Percentiles rank a stretch among this genome's conserved stretches.
These are phyloP conservation scores for Russula dissimulans DNA, from an alignment of 768 basidiomycete genomes.

Conservation along the genomic window DNA sequence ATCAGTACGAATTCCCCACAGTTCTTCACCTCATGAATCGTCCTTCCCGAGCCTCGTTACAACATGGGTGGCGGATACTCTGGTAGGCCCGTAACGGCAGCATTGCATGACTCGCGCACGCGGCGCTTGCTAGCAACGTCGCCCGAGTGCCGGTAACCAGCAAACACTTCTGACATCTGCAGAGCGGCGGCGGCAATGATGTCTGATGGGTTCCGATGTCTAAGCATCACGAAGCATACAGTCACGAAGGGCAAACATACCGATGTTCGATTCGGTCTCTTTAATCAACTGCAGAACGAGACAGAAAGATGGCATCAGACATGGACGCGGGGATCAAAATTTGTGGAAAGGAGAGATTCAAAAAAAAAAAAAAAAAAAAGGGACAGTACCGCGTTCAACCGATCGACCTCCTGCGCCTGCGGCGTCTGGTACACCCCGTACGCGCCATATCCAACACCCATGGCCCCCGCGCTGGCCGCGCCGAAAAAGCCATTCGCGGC, in stretches of 20 bases:
- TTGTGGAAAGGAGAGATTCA: too few species aligned
- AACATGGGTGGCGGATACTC: conserved; percentile 51
- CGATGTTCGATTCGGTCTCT: conserved; percentile 45
- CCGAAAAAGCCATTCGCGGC: conserved; percentile 27
- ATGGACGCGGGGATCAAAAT: background rate
- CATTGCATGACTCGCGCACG: conserved; percentile 72
- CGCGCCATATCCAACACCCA: conserved; percentile 21
- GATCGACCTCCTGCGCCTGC: conserved; percentile 36
- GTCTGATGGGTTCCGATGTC: conserved; percentile 30
- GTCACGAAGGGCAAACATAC: conserved; percentile 26
- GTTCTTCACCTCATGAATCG: background rate
- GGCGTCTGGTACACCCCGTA: conserved; percentile 18
- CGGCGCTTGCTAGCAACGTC: conserved; percentile 64
- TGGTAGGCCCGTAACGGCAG: conserved; percentile 59
- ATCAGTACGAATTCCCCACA: background rate
- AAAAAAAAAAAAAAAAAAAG: background rate
- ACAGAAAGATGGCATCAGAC: background rate
- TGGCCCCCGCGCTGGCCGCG: conserved; percentile 16
- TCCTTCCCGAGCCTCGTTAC: conserved; percentile 2
- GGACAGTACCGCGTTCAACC: conserved; percentile 46
- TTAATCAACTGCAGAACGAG: conserved; percentile 36
- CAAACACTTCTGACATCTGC: conserved; percentile 68
- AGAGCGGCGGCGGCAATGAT: conserved; percentile 60
- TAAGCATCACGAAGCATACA: background rate
- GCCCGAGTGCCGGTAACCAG: conserved; percentile 64